Base-by-base conservation (phyloP, 495 filamentous ascomycete species). In the Hyaloscypha finlandica region DNA sequence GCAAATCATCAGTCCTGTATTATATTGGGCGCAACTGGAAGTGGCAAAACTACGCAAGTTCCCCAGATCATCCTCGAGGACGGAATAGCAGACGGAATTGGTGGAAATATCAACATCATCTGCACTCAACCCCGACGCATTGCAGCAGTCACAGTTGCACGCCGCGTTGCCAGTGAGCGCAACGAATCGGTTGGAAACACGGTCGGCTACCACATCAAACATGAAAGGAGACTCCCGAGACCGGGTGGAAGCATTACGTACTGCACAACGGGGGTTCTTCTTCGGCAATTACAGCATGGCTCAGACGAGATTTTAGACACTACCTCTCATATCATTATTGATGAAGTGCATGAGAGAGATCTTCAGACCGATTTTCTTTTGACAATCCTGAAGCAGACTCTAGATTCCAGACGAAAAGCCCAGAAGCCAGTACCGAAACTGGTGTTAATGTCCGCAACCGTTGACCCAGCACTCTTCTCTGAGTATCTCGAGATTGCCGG, bases 321-420 rank as follows among this genome's bases (percentile, higher is more conserved):
- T 70, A 97, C 97, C 74, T 93, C 90, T 67, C 92, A 90, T 4
- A 83, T 99, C 4, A 82, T 97, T 53, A 90, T 99, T 16, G 94
- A 99, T 79, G 94, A 99, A 73, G 92, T 97, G 2, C 94, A 99
- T 78, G 94, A 99, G 77, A 83, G 94, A 58, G 93, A 93, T 61
- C 85, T 96, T 22, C 95, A 96, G 70, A 93, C 96, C 16, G 94
- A 99, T 80, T 75, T 97, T 59, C 80, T 94, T 0, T 80, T 92
- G 42, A 93, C 94, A 0, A 97, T 97, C 69, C 76, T 97, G 68
- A 92, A 88, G 71, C 89, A 89, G 65, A 80, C 94, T 45, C 74
- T 92, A 1, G 75, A 77, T 25, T 84, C 86, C 6, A 77, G 82
- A 66, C 80, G 78, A 59, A 76, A 74, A 14, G 89, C 84, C 30